phyloP scores from a whole-genome alignment of 352 stramenopile species.

The Globisporangium canariense region DNA sequence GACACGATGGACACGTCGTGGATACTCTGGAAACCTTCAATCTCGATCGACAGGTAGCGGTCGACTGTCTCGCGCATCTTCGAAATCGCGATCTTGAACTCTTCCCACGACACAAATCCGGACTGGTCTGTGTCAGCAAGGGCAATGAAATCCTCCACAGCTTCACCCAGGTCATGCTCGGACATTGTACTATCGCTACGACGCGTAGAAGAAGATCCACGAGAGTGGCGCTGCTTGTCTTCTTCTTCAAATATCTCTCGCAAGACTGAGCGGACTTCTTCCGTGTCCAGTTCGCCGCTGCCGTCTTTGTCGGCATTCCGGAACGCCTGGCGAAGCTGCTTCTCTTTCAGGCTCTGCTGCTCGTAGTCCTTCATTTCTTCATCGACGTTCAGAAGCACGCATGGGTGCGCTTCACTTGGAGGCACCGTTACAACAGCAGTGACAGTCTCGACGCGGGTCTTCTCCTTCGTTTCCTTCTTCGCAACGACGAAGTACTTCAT shows the following conservation, averaged over 20 bases:
- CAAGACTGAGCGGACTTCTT: constrained; percentile 75
- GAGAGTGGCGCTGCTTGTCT: constrained; percentile 36
- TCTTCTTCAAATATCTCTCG: constrained; percentile 71
- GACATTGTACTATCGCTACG: constrained; percentile 50
- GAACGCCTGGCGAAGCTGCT: constrained; percentile 80
- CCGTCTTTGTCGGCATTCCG: constrained; percentile 66
- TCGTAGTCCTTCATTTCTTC: constrained; percentile 70
- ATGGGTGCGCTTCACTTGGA: constrained; percentile 46
- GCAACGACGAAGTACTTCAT: constrained; percentile 80
- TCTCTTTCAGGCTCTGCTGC: constrained; percentile 82
- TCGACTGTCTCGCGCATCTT: constrained; percentile 69
- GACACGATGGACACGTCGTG: constrained; percentile 63
- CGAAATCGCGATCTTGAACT: constrained; percentile 82
- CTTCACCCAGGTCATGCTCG: constrained; percentile 51
- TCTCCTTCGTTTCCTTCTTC: constrained; percentile 61
- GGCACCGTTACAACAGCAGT: constrained; percentile 52
- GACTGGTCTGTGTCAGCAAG: constrained; percentile 78
- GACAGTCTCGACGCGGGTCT: constrained; percentile 48
- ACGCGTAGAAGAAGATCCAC: constrained; percentile 10
- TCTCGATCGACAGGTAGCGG: constrained; percentile 71
- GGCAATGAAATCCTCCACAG: constrained; percentile 75
- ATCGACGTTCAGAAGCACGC: constrained; percentile 55
- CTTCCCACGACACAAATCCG: constrained; percentile 79
- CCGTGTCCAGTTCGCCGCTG: constrained; percentile 72
- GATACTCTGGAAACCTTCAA: constrained; percentile 69